Evolutionary conservation across 805 yeast species (phyloP).

Genomic region (Debaryomyces maramus): DNA sequence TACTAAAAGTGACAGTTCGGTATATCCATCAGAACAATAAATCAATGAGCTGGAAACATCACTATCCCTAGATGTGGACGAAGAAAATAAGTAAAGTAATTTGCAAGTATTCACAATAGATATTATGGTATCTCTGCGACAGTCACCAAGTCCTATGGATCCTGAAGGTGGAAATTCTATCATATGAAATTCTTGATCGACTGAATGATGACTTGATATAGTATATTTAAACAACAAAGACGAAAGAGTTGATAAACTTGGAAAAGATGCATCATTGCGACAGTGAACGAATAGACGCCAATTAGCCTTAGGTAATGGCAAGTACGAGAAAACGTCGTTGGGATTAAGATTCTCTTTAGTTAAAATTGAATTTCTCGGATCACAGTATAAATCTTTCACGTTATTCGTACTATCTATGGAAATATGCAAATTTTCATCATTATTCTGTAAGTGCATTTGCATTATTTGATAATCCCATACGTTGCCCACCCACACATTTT

Average conservation of each 20-base stretch:
- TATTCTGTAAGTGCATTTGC: conserved; percentile 6
- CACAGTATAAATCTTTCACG: conserved; percentile 44
- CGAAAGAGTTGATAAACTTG: conserved; percentile 41
- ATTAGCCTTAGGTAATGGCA: conserved; percentile 49
- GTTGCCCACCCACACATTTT: conserved; percentile 80
- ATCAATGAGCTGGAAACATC: conserved; percentile 49
- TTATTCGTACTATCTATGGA: background rate
- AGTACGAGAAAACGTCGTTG: conserved; percentile 13
- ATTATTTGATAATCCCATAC: conserved; percentile 62
- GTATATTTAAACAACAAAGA: conserved; percentile 33
- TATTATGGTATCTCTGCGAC: conserved; percentile 58
- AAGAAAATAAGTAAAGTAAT: conserved; percentile 48
- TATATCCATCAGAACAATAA: conserved; percentile 88
- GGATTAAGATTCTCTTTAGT: conserved; percentile 24
- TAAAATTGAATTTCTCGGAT: conserved; percentile 52
- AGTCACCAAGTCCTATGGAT: conserved; percentile 72
- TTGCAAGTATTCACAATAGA: conserved; percentile 71
- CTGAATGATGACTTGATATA: conserved; percentile 23
- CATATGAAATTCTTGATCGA: conserved; percentile 20
- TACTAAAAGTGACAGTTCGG: conserved; percentile 79
- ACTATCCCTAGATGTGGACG: conserved; percentile 33
- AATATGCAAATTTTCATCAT: conserved; percentile 1
- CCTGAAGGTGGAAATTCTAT: conserved; percentile 86
- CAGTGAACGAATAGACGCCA: conserved; percentile 62
- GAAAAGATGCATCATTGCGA: conserved; percentile 58